A percentile compares a stretch with the other conserved stretches of the same genome.
These are phyloP conservation scores for Candolleomyces eurysporus DNA, from an alignment of 768 basidiomycete genomes.

Conservation along the genomic window DNA sequence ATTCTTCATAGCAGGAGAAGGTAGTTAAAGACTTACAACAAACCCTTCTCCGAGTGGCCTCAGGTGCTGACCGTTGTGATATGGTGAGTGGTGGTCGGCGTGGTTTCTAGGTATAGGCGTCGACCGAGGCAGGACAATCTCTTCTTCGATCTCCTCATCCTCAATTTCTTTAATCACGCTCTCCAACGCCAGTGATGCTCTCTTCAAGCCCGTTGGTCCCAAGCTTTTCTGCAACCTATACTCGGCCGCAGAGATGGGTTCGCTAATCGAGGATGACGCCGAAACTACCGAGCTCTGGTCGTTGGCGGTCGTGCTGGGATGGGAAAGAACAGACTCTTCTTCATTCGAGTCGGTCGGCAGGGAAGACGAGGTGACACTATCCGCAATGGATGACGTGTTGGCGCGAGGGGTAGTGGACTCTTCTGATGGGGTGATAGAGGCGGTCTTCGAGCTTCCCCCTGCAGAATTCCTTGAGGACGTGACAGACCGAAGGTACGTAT, in stretches of 20 bases:
- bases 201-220: slow-evolving; percentile 49
- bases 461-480: slow-evolving; percentile 38
- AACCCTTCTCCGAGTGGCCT: slow-evolving; percentile 1
- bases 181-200: slow-evolving; percentile 73
- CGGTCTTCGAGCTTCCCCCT: slow-evolving; percentile 38
- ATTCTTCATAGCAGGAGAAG: slow-evolving; percentile 1
- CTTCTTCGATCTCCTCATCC: slow-evolving; percentile 65
- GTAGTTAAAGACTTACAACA: background rate
- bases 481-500: slow-evolving; percentile 63
- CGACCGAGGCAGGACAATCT: slow-evolving; percentile 72
- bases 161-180: slow-evolving; percentile 77
- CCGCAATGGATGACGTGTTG: slow-evolving; percentile 40
- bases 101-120: slow-evolving; percentile 43
- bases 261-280: slow-evolving; percentile 34
- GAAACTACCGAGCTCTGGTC: slow-evolving; percentile 34
- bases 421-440: slow-evolving; percentile 52
- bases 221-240: slow-evolving; percentile 50
- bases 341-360: slow-evolving; percentile 42
- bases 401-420: slow-evolving; percentile 28
- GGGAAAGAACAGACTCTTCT: slow-evolving; percentile 40
- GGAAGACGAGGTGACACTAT: slow-evolving; percentile 51
- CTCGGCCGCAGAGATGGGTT: slow-evolving; percentile 38
- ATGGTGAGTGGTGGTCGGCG: slow-evolving; percentile 26
- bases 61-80: slow-evolving; percentile 18
- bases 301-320: slow-evolving; percentile 27